Conservation (phyloP, 2,329 filamentous ascomycete genomes). For the Daldinia eschscholtzii region DNA sequence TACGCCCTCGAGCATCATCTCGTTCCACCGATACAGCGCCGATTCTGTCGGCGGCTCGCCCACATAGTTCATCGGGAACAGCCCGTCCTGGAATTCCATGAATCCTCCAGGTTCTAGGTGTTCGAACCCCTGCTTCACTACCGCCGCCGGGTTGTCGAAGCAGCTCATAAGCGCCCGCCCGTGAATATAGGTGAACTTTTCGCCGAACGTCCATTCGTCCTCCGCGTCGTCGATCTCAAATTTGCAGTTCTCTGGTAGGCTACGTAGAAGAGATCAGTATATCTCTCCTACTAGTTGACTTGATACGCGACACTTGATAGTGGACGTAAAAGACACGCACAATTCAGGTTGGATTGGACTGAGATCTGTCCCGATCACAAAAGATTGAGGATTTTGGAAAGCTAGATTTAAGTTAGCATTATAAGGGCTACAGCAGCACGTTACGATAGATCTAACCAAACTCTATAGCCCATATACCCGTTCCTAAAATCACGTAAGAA, state of each 20-base stretch:
- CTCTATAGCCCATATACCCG: constrained; percentile 65
- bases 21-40: constrained; percentile 51
- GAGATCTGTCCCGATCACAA: constrained; percentile 60
- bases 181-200: constrained; percentile 67
- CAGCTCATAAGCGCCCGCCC: constrained; percentile 63
- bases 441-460: constrained; percentile 51
- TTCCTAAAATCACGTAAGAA: constrained; percentile 49
- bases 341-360: constrained; percentile 61
- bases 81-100: constrained; percentile 55
- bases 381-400: constrained; percentile 55
- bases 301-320: neutral
- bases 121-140: constrained; percentile 61
- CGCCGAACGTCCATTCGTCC: constrained; percentile 63
- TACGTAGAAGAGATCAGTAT: constrained; percentile 27
- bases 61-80: constrained; percentile 50
- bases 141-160: constrained; percentile 62
- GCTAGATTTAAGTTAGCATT: constrained; percentile 46
- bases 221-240: constrained; percentile 69
- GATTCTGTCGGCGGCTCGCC: constrained; percentile 52
- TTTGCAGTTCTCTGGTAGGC: constrained; percentile 64
- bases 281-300: neutral
- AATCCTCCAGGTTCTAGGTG: constrained; percentile 56
- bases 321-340: constrained; percentile 27
- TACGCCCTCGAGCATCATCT: constrained; percentile 52
- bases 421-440: neutral